Percentiles rank a stretch among this genome's conserved stretches.
phyloP scores from a whole-genome alignment of 139 green algal species.

The Tetratostichococcus sp. region DNA sequence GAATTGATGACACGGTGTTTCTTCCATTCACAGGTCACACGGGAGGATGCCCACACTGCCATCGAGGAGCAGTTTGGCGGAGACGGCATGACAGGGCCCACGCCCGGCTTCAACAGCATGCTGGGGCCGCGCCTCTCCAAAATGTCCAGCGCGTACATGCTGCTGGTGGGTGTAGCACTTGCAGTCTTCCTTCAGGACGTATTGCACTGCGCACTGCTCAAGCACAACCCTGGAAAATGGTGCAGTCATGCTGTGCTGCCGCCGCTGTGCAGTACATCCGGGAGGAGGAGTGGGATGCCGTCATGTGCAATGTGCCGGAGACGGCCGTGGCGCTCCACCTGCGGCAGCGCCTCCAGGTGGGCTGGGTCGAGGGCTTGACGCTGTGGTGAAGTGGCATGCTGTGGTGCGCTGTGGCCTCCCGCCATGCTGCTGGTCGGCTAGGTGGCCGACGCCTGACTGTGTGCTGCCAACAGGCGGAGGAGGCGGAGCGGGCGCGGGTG shows the following conservation, averaged over 20 bases:
- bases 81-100: constrained; percentile 39
- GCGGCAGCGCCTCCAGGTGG: constrained; percentile 49
- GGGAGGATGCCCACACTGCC: constrained; percentile 62
- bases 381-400: too few relatives aligned
- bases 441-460: neutral
- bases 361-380: too few relatives aligned
- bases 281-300: constrained; percentile 5
- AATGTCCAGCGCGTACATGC: constrained; percentile 97
- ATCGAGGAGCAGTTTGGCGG: constrained; percentile 90
- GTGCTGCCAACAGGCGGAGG: constrained; percentile 47
- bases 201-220: too few relatives aligned
- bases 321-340: constrained; percentile 82
- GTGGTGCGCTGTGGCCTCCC: too few relatives aligned
- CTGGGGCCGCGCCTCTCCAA: constrained; percentile 49
- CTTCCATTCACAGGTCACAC: constrained; percentile 51
- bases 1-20: too few relatives aligned
- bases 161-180: constrained; percentile 61
- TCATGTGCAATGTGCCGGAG: constrained; percentile 76
- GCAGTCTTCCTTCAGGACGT: too few relatives aligned
- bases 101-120: constrained; percentile 35
- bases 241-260: too few relatives aligned
- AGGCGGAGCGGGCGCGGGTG: constrained; percentile 60
- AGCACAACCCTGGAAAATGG: too few relatives aligned
- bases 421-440: too few relatives aligned
- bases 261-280: neutral